Base-by-base conservation (phyloP, 306 rosid species). In the Myrica gale region DNA sequence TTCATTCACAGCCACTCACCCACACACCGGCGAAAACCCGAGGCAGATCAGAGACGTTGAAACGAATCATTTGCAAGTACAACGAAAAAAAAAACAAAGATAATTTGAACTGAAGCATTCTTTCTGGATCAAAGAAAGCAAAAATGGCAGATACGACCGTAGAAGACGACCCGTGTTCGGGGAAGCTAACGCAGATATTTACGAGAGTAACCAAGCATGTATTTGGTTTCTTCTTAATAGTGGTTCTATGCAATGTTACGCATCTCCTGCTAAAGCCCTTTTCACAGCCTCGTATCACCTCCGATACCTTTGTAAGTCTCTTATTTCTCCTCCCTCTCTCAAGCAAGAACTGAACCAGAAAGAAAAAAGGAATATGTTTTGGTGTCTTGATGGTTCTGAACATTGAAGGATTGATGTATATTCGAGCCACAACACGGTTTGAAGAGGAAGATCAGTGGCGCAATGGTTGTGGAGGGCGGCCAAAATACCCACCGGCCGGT, bases 231-330 rank as follows among this genome's bases (percentile, higher is more conserved):
- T 78, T 92, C 86, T 76, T 71, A 0, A 86, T 95, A 91, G 91
- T 88, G 78, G 65, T 85, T 69, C 68, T 87, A 5, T 92, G 97
- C 86, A 90, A 92, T 48, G 86, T 83, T 37, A 9, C 83, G 7
- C 98, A 94, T 79, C 90, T 32, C 79, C 23, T 85, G 0, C 69
- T 94, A 69, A 87, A 46, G 83, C 96, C 93, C 5, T 83, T 79
- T 79, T 76, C 88, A 48, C 97, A 92, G 45, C 97, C 97, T 43
- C 92, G 93, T 16, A 86, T 90, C 60, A 77, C 92, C 56, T 80
- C 97, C 0, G 96, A 90, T 81, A 86, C 88, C 46, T 7, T 95
- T 57, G 98, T 90, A 84, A 86, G 92, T 77, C 63, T 52, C 55
- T 61, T 11, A 15, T 43, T 15, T 52, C 9, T 2, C 44, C 21